Percentiles rank a stretch among this genome's conserved stretches.
These are phyloP conservation scores for Diplogelasinospora grovesii DNA, from an alignment of 495 filamentous ascomycete species.

Conservation along the genomic window DNA sequence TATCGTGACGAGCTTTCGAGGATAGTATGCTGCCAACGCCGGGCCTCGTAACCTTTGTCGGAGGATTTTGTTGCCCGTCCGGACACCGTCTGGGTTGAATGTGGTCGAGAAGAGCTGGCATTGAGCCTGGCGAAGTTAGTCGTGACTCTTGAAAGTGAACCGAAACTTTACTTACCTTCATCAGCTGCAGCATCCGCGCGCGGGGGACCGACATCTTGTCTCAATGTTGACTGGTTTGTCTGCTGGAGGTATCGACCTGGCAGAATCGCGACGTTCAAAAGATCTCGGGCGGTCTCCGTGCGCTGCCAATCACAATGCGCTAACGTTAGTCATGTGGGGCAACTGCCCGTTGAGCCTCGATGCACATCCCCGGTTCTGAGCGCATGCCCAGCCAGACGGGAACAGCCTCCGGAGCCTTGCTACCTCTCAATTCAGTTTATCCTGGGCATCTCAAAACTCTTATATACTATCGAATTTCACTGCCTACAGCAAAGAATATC, in stretches of 20 bases:
- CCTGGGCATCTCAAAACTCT: too few species aligned
- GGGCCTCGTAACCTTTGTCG: conserved; percentile 78
- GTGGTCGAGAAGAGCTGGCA: conserved; percentile 85
- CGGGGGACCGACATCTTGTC: conserved; percentile 64
- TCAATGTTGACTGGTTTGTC: conserved; percentile 19
- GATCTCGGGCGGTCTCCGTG: conserved; percentile 9
- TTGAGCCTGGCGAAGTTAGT: conserved; percentile 55
- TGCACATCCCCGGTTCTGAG: background rate
- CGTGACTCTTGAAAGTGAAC: background rate
- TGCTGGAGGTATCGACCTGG: conserved; percentile 1
- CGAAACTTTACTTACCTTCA: conserved; percentile 71
- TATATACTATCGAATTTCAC: too few species aligned
- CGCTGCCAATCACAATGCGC: conserved; percentile 10
- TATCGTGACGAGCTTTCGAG: conserved; percentile 61
- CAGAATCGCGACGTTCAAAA: conserved; percentile 8
- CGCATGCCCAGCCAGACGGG: background rate
- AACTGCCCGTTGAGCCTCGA: conserved; percentile 2
- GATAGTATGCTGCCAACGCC: conserved; percentile 77
- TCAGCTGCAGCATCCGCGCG: conserved; percentile 65
- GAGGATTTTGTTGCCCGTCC: conserved; percentile 82
- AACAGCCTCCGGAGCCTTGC: too few species aligned
- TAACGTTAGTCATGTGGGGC: background rate
- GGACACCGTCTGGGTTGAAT: conserved; percentile 75
- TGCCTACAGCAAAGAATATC: too few species aligned
- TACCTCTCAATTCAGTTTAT: too few species aligned